Evolutionary conservation across 192 early-diverging fungal genomes (phyloP), one percentile per base, ranked within the genome.

Genomic region (Rhizophagus clarus): DNA sequence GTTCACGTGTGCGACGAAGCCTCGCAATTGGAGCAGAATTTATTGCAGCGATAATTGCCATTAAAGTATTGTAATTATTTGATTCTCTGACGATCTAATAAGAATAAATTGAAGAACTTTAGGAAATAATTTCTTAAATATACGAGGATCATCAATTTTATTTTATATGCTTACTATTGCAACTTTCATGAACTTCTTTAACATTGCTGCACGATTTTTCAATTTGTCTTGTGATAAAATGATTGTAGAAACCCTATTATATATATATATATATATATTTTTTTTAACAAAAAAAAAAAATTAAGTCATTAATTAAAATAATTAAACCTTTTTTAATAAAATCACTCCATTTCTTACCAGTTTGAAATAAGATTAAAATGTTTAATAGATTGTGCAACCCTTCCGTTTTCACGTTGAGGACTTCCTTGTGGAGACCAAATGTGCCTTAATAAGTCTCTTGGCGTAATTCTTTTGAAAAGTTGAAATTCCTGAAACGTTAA

Each of bases 31-130:
- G 83, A 0, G 89, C 87, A 74, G 85, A 88, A 47, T 91, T 93
- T 69, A 95, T 85, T 12, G 91, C 94, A 12, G 89, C 90, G 20
- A 95, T 79, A 17, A 95, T 86, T 4, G 93, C 92, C 92, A 94
- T 94, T 11, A 92, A 85, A 2, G 92, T 91, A 80, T 94, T 95
- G 81, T 89, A 95, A 74, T 95, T 95, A 71, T 92, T 91, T 74
- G 83, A 83, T 60, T 88, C 84, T 24, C 91, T 84, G 3, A 94
- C 81, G 28, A 88, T 82, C 90, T 93, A 47, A 29, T 24, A 60
- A 56, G 67, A 60, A 64, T 9, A 71, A n/a, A 56, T n/a, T 56
- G 1, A 37, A 0, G 22, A 24, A 24, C 12, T 8, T 64, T 72
- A 15, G 7, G 60, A 42, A 24, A 28, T 56, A n/a, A 14, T 32